Evolutionary conservation across 768 basidiomycete genomes (phyloP), one percentile per base, ranked within the genome.

Genomic region (Russula ochroleuca): DNA sequence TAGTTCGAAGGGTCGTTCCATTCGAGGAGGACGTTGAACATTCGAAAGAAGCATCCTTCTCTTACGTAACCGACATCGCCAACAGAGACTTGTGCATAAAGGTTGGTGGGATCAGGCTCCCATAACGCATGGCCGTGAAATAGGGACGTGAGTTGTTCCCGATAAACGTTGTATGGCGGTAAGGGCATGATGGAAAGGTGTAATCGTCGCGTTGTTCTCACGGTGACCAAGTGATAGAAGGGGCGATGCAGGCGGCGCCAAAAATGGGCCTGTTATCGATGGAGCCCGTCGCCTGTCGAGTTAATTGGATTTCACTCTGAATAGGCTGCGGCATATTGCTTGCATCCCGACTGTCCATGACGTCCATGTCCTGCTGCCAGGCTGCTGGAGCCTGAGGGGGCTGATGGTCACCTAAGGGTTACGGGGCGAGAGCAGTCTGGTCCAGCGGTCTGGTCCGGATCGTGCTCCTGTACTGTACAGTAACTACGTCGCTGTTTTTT

Each of bases 51-150:
- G 31, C 51, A 53, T 28, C 69, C 69, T 25, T 68, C 61, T 28
- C 40, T 57, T 40, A 69, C 58, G 61, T 68, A 69, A 50, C 69
- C 69, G 1, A 69, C 68, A 31, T 69, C 68, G 7, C 68, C 69
- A 0, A 69, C 64, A 8, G 58, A 50, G 61, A 69, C 68, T n/a
- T 33, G 45, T 3, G 62, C 38, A 38, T 70, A 70, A 7, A 68
- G 23, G 25, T 62, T 47, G 54, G 51, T 48, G 11, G 69, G 69
- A 35, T 70, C 59, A 15, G 69, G 69, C 5, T 69, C 53, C 66
- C 69, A 68, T 38, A 68, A 50, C 4, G 67, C 67, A 41, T 64
- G 62, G 47, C 67, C 67, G n/a, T 64, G 58, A 6, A 45, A 58
- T 19, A 68, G 62, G 15, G 67, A 51, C 11, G 67, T 41, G 19